Evolutionary conservation across 2,329 filamentous ascomycete species (phyloP), one percentile per base, ranked within the genome.

Genomic region (Fusarium siculi): DNA sequence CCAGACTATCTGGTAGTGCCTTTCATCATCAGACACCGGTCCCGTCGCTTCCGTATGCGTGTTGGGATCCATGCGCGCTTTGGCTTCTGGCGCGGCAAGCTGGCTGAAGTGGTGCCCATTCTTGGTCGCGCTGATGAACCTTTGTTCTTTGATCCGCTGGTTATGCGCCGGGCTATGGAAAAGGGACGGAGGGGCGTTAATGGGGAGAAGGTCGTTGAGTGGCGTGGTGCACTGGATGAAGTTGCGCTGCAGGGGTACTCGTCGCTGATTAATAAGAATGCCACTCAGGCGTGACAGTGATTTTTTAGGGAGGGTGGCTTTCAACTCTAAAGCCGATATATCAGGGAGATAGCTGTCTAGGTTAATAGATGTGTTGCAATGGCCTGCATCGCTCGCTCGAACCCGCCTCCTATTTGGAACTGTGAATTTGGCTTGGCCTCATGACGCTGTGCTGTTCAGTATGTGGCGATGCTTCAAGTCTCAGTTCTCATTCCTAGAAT

Each of bases 351-450:
- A 47, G 4, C 25, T 28, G 11, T 18, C 23, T 18, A 39, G 37
- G 10, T 23, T 42, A 23, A 23, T 7, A n/a, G 9, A 42, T 42
- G 19, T 14, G 9, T 42, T 42, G 14, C 2, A 23, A 16, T 23
- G 14, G 40, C n/a, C 21, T 42, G 14, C 40, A 36, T 37, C 8
- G 8, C 8, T 46, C 18, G 23, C 23, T 46, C 18, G 25, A 21
- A 28, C 10, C 28, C 11, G 16, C 15, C 16, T 47, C 3, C 49
- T 71, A 30, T 49, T n/a, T 9, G 28, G 4, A n/a, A n/a, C 12
- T 15, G 32, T 23, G n/a, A 75, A 71, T 68, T 75, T 23, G 58
- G 68, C 6, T 43, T 75, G 1, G 70, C 68, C 1, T 68, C 73
- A 14, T 54, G 63, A 43, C 59, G 60, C 9, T 76, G 63, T 16